Evolutionary conservation across 352 stramenopile genomes (phyloP).

Genomic region (Pythium phragmitis): DNA sequence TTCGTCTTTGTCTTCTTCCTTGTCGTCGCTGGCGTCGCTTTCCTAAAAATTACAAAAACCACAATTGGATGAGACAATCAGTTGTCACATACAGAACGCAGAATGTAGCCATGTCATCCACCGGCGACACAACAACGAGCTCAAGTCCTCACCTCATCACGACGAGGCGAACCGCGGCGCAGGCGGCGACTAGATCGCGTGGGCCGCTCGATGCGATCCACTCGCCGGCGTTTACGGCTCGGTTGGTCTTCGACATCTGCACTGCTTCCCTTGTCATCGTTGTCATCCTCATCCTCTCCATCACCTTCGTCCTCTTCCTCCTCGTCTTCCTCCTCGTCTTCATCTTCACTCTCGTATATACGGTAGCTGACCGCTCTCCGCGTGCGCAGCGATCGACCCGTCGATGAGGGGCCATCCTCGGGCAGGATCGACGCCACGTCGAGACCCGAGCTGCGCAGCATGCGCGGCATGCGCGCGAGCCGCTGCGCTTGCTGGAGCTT

Average conservation of each 20-base stretch:
- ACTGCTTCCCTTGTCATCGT: background rate
- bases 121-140: background rate
- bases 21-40: constrained; percentile 18
- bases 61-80: background rate
- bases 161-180: constrained; percentile 3
- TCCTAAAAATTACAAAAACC: constrained; percentile 5
- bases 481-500: constrained; percentile 39
- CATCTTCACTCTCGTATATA: constrained; percentile 33
- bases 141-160: constrained; percentile 6
- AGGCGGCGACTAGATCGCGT: constrained; percentile 20
- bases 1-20: constrained; percentile 18
- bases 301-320: constrained; percentile 35
- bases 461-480: constrained; percentile 38
- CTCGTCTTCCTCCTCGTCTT: constrained; percentile 19
- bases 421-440: constrained; percentile 30
- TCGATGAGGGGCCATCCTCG: constrained; percentile 18
- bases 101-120: constrained; percentile 25
- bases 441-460: constrained; percentile 36
- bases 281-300: constrained; percentile 8
- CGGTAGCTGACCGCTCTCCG: constrained; percentile 53
- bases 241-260: background rate
- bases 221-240: constrained; percentile 9
- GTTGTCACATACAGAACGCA: background rate
- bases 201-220: constrained; percentile 13
- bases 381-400: constrained; percentile 45